Conservation (phyloP, 2,329 filamentous ascomycete genomes). For the Fusarium sp. region DNA sequence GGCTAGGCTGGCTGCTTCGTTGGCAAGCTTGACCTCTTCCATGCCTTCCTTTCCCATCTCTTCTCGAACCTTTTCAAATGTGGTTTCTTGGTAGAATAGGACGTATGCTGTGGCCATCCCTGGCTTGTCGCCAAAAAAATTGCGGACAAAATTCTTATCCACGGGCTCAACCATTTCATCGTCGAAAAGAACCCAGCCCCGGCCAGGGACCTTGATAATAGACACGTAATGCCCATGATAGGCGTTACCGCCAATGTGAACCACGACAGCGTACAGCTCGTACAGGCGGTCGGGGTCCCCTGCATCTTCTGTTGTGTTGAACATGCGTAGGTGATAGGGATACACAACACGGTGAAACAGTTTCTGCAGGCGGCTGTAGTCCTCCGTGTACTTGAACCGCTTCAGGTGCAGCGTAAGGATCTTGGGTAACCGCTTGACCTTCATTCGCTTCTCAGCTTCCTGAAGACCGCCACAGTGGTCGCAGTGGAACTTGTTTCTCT, state of each 20-base stretch:
- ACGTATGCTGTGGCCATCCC: slow-evolving; percentile 96
- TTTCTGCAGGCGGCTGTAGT: slow-evolving; percentile 92
- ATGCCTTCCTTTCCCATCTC: slow-evolving; percentile 87
- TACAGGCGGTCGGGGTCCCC: slow-evolving; percentile 94
- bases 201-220: slow-evolving; percentile 96
- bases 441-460: slow-evolving; percentile 99
- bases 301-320: slow-evolving; percentile 96
- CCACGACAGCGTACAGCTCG: slow-evolving; percentile 95
- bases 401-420: slow-evolving; percentile 94
- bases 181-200: slow-evolving; percentile 96
- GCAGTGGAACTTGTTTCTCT: slow-evolving; percentile 98
- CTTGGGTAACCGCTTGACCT: slow-evolving; percentile 93
- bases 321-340: slow-evolving; percentile 94
- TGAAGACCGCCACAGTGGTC: slow-evolving; percentile 96
- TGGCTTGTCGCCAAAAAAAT: slow-evolving; percentile 95
- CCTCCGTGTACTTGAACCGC: slow-evolving; percentile 98
- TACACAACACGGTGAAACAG: slow-evolving; percentile 97
- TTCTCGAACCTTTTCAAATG: slow-evolving; percentile 73
- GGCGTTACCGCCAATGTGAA: slow-evolving; percentile 95
- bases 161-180: slow-evolving; percentile 99
- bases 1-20: slow-evolving; percentile 67
- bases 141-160: slow-evolving; percentile 93
- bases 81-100: slow-evolving; percentile 95
- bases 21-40: slow-evolving; percentile 70
- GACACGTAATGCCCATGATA: slow-evolving; percentile 98